These are phyloP conservation scores for Cupressus sempervirens DNA, from an alignment of 75 land plant genomes.

Conservation along the genomic window DNA sequence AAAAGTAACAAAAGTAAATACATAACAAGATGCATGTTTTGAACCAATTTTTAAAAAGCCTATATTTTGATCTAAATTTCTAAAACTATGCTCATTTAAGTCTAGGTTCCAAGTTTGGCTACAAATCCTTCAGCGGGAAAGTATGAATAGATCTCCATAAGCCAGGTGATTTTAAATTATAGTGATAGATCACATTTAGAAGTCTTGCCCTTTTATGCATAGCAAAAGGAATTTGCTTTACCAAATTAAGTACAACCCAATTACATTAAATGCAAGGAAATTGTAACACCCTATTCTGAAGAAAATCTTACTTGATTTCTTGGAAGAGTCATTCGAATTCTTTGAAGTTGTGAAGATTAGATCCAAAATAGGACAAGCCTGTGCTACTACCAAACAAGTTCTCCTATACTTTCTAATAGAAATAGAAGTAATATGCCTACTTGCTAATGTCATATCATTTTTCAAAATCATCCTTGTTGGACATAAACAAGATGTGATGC, in stretches of 20 bases:
- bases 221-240: neutral
- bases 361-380: constrained; percentile 32
- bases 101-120: neutral
- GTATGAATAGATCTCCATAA: neutral
- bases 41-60: neutral
- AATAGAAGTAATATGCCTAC: neutral
- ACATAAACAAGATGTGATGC: neutral
- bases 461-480: neutral
- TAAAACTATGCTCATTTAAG: neutral
- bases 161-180: neutral
- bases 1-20: neutral
- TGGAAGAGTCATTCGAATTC: constrained; percentile 19
- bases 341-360: constrained; percentile 29
- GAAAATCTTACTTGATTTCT: constrained; percentile 44
- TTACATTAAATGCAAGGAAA: neutral
- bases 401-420: constrained; percentile 6
- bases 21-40: neutral
- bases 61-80: neutral
- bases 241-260: neutral
- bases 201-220: neutral
- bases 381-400: constrained; percentile 15
- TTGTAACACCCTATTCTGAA: neutral
- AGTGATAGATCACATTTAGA: neutral
- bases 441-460: neutral
- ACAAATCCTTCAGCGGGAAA: neutral